Percentiles rank a stretch among this genome's conserved stretches.
These are phyloP conservation scores for Starmerella vaccinii DNA, from an alignment of 805 yeast genomes.

Conservation along the genomic window DNA sequence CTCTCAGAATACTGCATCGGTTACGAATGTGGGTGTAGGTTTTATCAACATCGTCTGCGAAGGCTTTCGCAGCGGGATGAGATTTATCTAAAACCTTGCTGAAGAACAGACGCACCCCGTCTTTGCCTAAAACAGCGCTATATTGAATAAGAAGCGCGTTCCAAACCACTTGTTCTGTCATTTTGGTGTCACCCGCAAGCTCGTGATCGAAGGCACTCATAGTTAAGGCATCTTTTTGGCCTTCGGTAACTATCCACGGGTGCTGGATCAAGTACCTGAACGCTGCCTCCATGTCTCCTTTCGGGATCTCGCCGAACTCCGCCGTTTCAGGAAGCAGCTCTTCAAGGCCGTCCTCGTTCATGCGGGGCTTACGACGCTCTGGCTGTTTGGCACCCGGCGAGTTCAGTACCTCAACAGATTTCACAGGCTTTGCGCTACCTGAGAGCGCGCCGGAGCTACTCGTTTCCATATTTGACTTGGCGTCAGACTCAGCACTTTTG, in stretches of 20 bases:
- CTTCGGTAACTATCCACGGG: slow-evolving; percentile 61
- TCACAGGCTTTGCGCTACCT: slow-evolving; percentile 7
- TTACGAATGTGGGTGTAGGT: slow-evolving; percentile 65
- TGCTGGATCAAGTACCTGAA: slow-evolving; percentile 44
- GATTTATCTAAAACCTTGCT: slow-evolving; percentile 44
- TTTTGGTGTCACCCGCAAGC: slow-evolving; percentile 45
- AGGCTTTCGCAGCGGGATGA: slow-evolving; percentile 60
- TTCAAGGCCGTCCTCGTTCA: slow-evolving; percentile 25
- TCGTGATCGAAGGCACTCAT: slow-evolving; percentile 87
- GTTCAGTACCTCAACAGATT: slow-evolving; percentile 32
- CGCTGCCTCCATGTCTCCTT: slow-evolving; percentile 40
- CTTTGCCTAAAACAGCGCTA: slow-evolving; percentile 34
- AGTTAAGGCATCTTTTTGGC: slow-evolving; percentile 82
- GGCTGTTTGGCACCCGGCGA: neutral
- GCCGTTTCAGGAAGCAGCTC: slow-evolving; percentile 51
- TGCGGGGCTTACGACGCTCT: slow-evolving; percentile 16
- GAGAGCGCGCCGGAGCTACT: slow-evolving; percentile 21
- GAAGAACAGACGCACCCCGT: slow-evolving; percentile 58
- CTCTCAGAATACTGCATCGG: slow-evolving; percentile 59
- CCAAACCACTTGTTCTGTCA: slow-evolving; percentile 59
- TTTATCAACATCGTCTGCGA: slow-evolving; percentile 58
- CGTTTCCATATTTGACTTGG: neutral
- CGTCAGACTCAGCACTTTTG: neutral
- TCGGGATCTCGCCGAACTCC: slow-evolving; percentile 50
- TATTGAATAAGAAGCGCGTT: slow-evolving; percentile 76